Conservation (phyloP, 1,284 basidiomycete genomes). For the Volvariella volvacea region DNA sequence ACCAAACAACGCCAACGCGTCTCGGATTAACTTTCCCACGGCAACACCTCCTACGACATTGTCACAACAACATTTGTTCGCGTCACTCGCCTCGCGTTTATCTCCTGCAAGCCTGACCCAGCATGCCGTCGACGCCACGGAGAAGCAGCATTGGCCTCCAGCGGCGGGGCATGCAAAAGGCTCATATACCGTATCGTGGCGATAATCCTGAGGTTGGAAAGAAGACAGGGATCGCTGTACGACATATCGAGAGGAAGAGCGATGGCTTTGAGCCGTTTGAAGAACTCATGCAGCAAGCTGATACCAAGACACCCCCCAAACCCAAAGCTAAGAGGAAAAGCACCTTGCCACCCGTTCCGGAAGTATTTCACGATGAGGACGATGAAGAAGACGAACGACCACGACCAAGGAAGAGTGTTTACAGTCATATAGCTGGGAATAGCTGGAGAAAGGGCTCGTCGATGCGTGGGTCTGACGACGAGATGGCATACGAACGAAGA, state of each 20-base stretch:
- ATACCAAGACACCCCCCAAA: slow-evolving; percentile 54
- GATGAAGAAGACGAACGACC: slow-evolving; percentile 16
- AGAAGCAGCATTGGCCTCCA: slow-evolving; percentile 34
- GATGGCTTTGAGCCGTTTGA: slow-evolving; percentile 85
- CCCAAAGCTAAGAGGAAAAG: slow-evolving; percentile 42
- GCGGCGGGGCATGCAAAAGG: slow-evolving; percentile 42
- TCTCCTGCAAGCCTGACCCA: too few species aligned
- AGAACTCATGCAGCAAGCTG: slow-evolving; percentile 65
- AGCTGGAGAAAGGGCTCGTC: too few species aligned
- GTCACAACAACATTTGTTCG: slow-evolving; percentile 12
- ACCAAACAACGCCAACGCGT: slow-evolving; percentile 17
- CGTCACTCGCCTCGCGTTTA: slow-evolving; percentile 7
- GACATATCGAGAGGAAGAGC: slow-evolving; percentile 62
- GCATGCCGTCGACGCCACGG: slow-evolving; percentile 17
- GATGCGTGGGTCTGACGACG: slow-evolving; percentile 19
- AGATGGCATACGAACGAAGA: slow-evolving; percentile 11
- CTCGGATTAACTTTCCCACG: slow-evolving; percentile 16
- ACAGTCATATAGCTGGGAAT: too few species aligned
- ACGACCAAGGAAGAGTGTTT: too few species aligned
- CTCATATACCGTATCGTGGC: slow-evolving; percentile 68
- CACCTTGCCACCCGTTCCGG: slow-evolving; percentile 15
- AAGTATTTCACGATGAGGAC: slow-evolving; percentile 16
- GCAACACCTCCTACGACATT: slow-evolving; percentile 1
- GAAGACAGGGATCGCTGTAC: slow-evolving; percentile 66
- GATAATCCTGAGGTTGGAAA: slow-evolving; percentile 70